Conservation (phyloP, 257 asterid genomes). For the Fraxinus anomala region DNA sequence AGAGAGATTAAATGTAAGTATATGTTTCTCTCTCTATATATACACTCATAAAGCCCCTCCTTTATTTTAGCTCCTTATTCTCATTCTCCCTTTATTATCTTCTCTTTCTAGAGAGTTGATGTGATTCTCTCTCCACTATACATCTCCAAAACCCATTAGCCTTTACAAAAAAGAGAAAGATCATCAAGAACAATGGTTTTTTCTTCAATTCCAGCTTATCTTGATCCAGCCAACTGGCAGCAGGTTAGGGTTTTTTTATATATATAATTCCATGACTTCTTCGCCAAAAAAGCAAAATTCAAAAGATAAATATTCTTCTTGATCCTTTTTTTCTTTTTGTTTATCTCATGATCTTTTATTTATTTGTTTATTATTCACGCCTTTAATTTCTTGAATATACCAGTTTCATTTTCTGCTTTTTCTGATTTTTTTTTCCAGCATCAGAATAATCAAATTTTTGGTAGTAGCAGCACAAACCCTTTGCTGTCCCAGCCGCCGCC, state of each 20-base stretch:
- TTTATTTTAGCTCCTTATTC: slow-evolving; percentile 53
- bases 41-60: slow-evolving; percentile 47
- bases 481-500: slow-evolving; percentile 11
- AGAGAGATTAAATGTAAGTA: not conserved
- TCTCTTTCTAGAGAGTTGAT: slow-evolving; percentile 36
- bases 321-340: slow-evolving; percentile 22
- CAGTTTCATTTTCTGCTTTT: slow-evolving; percentile 27
- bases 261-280: slow-evolving; percentile 40
- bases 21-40: slow-evolving; percentile 30
- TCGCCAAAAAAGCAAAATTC: slow-evolving; percentile 47
- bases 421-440: slow-evolving; percentile 34
- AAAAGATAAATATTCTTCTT: slow-evolving; percentile 56
- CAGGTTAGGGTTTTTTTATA: slow-evolving; percentile 38
- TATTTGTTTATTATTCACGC: slow-evolving; percentile 8
- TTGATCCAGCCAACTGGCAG: slow-evolving; percentile 66
- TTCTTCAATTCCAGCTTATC: slow-evolving; percentile 57
- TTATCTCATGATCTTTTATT: slow-evolving; percentile 21
- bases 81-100: slow-evolving; percentile 41
- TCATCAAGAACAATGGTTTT: slow-evolving; percentile 52
- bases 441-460: slow-evolving; percentile 30
- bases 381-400: slow-evolving; percentile 41
- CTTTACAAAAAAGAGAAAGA: slow-evolving; percentile 46
- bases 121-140: slow-evolving; percentile 46
- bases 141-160: slow-evolving; percentile 12
- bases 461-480: slow-evolving; percentile 32